Base-by-base conservation (phyloP, 257 asterid species). In the Coffea eugenioides region DNA sequence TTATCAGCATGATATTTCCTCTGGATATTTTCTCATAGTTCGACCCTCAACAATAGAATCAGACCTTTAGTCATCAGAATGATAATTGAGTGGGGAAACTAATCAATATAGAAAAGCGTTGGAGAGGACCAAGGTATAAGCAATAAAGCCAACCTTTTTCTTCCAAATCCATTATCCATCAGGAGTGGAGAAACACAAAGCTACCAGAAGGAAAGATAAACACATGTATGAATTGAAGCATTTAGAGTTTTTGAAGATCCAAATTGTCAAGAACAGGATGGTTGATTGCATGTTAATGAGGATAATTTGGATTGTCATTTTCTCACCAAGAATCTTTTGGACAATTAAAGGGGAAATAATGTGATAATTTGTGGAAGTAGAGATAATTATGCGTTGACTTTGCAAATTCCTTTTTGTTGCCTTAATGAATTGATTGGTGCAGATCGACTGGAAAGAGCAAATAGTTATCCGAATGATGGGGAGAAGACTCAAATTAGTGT, bases 401-500 rank as follows among this genome's bases (percentile, higher is more conserved):
- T 45, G 51, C 68, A 15, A 57, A 70, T 27, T 49, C 43, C n/a
- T 20, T 21, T 61, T 70, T 56, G 57, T 70, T 64, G 6, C 20
- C 52, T 81, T 82, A 49, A 77, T 81, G 54, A 65, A 59, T 80
- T 75, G 61, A 78, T 79, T 78, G 66, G 54, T 86, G 86, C 88
- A 91, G 97, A 92, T 83, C 90, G 97, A 75, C 88, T 90, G 51
- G 97, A 93, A 82, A 87, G 95, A 80, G 90, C 89, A 61, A 90
- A 84, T 80, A 90, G 85, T 82, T 88, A 88, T 76, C 74, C 69
- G 70, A 90, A 82, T 87, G 98, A 94, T 71, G 94, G 91, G 57
- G 97, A 93, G 79, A 93, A 84, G 84, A 87, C 85, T 83, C 92
- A 85, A 77, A n/a, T 75, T 71, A 85, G 74, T 79, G 83, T 85